Conservation (phyloP, 2,329 filamentous ascomycete species). For the Pseudogymnoascus verrucosus region DNA sequence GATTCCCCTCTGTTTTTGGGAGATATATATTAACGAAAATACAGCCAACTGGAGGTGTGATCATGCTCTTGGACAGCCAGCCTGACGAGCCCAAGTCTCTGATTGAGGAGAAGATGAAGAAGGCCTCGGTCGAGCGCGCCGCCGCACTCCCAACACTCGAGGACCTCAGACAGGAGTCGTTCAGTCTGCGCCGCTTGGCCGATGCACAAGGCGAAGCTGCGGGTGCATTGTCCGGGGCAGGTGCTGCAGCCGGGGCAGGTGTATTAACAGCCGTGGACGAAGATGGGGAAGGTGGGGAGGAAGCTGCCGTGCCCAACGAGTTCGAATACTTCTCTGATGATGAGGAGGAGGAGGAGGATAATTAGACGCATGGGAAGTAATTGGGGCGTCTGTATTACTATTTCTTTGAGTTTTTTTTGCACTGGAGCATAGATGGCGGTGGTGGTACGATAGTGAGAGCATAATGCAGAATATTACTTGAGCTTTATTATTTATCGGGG, state of each 20-base stretch:
- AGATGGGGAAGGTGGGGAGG: slow-evolving; percentile 64
- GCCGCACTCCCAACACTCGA: slow-evolving; percentile 33
- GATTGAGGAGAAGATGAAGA: slow-evolving; percentile 89
- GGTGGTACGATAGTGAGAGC: slow-evolving; percentile 3
- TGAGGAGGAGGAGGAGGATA: slow-evolving; percentile 25
- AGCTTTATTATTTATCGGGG: neutral
- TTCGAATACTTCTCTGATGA: slow-evolving; percentile 66
- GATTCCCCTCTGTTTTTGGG: neutral
- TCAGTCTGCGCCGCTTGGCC: slow-evolving; percentile 35
- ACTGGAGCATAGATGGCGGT: slow-evolving; percentile 5
- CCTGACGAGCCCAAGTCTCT: slow-evolving; percentile 71
- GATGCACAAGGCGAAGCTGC: slow-evolving; percentile 25
- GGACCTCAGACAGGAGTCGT: slow-evolving; percentile 23
- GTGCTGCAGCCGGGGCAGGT: slow-evolving; percentile 66
- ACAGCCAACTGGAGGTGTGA: slow-evolving; percentile 85
- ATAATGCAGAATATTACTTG: slow-evolving; percentile 7
- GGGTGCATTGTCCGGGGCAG: slow-evolving; percentile 25
- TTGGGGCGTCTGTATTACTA: slow-evolving; percentile 6
- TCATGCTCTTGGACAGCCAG: slow-evolving; percentile 79
- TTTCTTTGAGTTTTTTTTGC: neutral
- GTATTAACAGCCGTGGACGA: slow-evolving; percentile 85
- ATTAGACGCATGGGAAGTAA: slow-evolving; percentile 4
- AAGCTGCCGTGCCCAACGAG: slow-evolving; percentile 60
- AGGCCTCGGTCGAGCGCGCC: slow-evolving; percentile 56
- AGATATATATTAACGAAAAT: slow-evolving; percentile 32